A percentile compares a stretch with the other conserved stretches of the same genome.
Evolutionary conservation across 331 rosid species (phyloP).

Genomic region (Dryas integrifolia): DNA sequence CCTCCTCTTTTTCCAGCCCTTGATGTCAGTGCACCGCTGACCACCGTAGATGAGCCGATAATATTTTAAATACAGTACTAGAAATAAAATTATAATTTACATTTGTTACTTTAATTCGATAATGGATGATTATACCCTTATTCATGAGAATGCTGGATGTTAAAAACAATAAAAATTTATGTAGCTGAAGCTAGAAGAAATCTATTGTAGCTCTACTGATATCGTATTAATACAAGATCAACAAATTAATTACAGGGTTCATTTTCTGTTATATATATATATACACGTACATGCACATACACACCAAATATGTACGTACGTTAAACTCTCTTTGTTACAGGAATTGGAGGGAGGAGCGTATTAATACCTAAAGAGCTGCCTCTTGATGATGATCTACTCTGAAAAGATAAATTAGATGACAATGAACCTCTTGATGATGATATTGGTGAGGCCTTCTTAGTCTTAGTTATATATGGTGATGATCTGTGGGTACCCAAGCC

Average conservation of each 20-base stretch:
- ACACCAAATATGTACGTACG: neutral
- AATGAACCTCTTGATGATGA: conserved; percentile 22
- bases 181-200: no score
- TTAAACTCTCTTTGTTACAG: conserved; percentile 25
- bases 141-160: no score
- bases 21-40: no score
- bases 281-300: neutral
- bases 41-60: no score
- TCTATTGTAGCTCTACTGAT: no score
- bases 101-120: no score
- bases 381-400: conserved; percentile 14
- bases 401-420: conserved; percentile 18
- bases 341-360: conserved; percentile 29
- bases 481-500: conserved; percentile 37
- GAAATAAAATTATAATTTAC: no score
- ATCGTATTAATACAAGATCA: neutral
- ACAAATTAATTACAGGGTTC: neutral
- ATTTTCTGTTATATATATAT: neutral
- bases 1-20: no score
- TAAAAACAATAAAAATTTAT: no score
- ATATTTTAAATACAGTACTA: no score
- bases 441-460: conserved; percentile 27
- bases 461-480: conserved; percentile 31
- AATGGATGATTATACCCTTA: no score
- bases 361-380: conserved; percentile 19